Evolutionary conservation across 768 basidiomycete species (phyloP).

Genomic region (Hemileccinum impolitum): DNA sequence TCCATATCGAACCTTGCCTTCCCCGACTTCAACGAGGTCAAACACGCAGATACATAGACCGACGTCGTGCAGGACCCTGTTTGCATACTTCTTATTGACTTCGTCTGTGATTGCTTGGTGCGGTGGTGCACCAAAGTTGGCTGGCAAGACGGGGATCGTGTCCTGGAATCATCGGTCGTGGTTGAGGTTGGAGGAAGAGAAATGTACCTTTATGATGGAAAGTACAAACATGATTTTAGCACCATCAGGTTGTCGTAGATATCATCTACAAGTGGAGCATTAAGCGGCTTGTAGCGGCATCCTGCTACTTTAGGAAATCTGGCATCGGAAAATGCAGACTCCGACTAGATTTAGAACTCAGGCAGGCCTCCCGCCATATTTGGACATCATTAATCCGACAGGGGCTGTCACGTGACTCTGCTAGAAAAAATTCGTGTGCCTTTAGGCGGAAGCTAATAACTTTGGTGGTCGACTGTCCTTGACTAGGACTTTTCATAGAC

Average conservation of each 20-base stretch:
- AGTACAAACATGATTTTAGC: conserved; percentile 41
- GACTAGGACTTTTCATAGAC: conserved; percentile 2
- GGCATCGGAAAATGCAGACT: too few relatives aligned
- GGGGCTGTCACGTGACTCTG: conserved; percentile 12
- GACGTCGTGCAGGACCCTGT: conserved; percentile 84
- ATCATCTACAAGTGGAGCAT: too few relatives aligned
- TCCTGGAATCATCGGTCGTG: conserved; percentile 50
- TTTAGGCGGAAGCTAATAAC: neutral
- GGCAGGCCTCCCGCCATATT: too few relatives aligned
- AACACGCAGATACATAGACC: conserved; percentile 90
- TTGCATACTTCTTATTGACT: conserved; percentile 95
- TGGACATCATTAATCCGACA: too few relatives aligned
- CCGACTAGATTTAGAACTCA: too few relatives aligned
- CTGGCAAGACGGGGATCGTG: conserved; percentile 84
- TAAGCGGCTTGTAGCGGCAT: too few relatives aligned
- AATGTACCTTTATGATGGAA: conserved; percentile 40
- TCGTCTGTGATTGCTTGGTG: conserved; percentile 80
- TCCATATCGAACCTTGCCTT: conserved; percentile 91
- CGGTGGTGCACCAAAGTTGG: conserved; percentile 75
- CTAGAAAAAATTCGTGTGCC: conserved; percentile 6
- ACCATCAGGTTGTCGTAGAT: too few relatives aligned
- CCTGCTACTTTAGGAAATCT: too few relatives aligned
- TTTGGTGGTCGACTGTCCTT: neutral
- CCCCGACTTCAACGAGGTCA: conserved; percentile 80
- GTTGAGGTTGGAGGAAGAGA: neutral